These are phyloP conservation scores for Cylindrodendrum hubeiense DNA, from an alignment of 2,329 filamentous ascomycete genomes.

Conservation along the genomic window DNA sequence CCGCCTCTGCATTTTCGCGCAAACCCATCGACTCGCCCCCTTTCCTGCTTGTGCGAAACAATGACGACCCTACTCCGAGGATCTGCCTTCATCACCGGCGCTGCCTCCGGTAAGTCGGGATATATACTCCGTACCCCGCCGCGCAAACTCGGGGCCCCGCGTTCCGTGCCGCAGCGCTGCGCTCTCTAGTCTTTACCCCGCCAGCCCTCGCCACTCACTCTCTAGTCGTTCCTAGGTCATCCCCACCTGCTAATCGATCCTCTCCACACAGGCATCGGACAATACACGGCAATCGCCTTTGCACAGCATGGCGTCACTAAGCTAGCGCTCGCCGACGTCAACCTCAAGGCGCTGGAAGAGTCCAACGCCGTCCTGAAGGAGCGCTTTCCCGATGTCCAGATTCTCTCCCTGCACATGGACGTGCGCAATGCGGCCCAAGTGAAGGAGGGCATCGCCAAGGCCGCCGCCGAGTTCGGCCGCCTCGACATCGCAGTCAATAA, in stretches of 20 bases:
- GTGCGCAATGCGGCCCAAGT: constrained; percentile 59
- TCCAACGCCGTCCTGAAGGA: constrained; percentile 51
- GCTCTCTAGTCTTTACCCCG: neutral
- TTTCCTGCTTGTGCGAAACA: constrained; percentile 30
- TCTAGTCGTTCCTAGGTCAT: constrained; percentile 1
- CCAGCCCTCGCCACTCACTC: neutral
- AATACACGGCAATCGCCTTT: constrained; percentile 59
- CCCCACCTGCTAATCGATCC: constrained; percentile 10
- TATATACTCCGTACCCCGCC: constrained; percentile 7
- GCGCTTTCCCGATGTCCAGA: constrained; percentile 53
- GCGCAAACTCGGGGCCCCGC: neutral
- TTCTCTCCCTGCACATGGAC: constrained; percentile 58
- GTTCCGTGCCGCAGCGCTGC: neutral
- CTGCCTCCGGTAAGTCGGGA: constrained; percentile 56
- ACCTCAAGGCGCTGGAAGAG: constrained; percentile 47
- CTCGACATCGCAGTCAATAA: constrained; percentile 69
- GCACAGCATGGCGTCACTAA: constrained; percentile 60
- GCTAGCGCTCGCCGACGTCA: constrained; percentile 61
- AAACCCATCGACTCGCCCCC: neutral
- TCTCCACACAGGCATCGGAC: constrained; percentile 58
- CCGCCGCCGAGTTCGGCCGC: constrained; percentile 61
- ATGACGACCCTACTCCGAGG: constrained; percentile 56
- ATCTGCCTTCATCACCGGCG: constrained; percentile 62
- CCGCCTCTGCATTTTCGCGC: neutral
- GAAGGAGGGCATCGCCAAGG: constrained; percentile 55